Conservation (phyloP, 768 basidiomycete species). For the Mycena capillaripes region DNA sequence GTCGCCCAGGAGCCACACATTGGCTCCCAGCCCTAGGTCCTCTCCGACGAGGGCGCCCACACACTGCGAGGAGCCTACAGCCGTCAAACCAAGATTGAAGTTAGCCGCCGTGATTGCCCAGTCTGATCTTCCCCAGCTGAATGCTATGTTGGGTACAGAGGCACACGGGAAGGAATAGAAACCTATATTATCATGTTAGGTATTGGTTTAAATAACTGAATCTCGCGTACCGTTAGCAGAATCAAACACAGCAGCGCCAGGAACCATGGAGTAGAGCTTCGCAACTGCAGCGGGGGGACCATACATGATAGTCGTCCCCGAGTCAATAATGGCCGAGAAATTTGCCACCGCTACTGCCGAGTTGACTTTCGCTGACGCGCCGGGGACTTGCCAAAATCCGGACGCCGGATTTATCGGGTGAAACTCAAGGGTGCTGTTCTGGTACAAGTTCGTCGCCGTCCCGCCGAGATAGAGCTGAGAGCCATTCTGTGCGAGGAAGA, state of each 20-base stretch:
- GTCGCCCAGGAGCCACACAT: slow-evolving; percentile 53
- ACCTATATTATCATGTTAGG: neutral
- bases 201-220: neutral
- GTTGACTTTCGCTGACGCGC: slow-evolving; percentile 34
- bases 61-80: slow-evolving; percentile 58
- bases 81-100: slow-evolving; percentile 55
- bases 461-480: slow-evolving; percentile 69
- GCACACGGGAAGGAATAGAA: slow-evolving; percentile 40
- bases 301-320: slow-evolving; percentile 20
- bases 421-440: slow-evolving; percentile 54
- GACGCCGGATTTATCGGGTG: slow-evolving; percentile 37
- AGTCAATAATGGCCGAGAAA: too few species aligned
- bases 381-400: slow-evolving; percentile 45
- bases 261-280: slow-evolving; percentile 42
- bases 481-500: slow-evolving; percentile 57
- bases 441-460: slow-evolving; percentile 56
- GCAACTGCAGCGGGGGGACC: slow-evolving; percentile 43
- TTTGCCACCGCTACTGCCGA: neutral
- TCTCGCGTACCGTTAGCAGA: slow-evolving; percentile 34
- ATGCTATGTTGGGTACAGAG: slow-evolving; percentile 42
- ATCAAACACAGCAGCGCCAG: slow-evolving; percentile 40
- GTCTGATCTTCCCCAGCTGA: slow-evolving; percentile 52
- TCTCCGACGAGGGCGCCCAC: slow-evolving; percentile 66
- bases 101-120: slow-evolving; percentile 59
- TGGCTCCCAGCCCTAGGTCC: slow-evolving; percentile 40